Conservation (phyloP, 352 stramenopile species). For the Bremia lactucae region DNA sequence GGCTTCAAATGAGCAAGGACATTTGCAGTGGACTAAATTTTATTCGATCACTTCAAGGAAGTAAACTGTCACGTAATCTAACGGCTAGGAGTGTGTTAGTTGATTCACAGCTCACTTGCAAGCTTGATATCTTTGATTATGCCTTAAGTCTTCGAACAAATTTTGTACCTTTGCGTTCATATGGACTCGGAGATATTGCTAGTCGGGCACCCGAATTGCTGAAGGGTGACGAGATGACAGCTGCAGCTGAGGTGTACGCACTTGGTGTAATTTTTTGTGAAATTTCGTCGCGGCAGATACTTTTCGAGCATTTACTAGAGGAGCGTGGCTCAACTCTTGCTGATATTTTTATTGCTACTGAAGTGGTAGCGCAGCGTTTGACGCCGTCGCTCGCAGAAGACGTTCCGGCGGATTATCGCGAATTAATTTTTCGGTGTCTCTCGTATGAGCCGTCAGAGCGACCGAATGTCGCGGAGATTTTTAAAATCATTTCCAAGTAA, state of each 20-base stretch:
- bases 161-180: slow-evolving; percentile 28
- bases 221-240: slow-evolving; percentile 28
- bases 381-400: slow-evolving; percentile 32
- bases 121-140: slow-evolving; percentile 72
- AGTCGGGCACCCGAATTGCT: slow-evolving; percentile 51
- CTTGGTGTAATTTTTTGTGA: slow-evolving; percentile 69
- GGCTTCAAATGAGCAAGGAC: slow-evolving; percentile 39
- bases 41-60: slow-evolving; percentile 28
- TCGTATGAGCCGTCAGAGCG: slow-evolving; percentile 38
- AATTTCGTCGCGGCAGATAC: slow-evolving; percentile 32
- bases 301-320: slow-evolving; percentile 35
- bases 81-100: slow-evolving; percentile 52
- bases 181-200: slow-evolving; percentile 46
- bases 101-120: slow-evolving; percentile 46
- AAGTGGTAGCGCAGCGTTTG: slow-evolving; percentile 34
- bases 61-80: slow-evolving; percentile 35
- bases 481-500: slow-evolving; percentile 24
- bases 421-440: slow-evolving; percentile 32
- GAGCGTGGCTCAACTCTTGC: slow-evolving; percentile 42
- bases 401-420: slow-evolving; percentile 31
- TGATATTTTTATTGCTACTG: slow-evolving; percentile 51
- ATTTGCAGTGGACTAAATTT: slow-evolving; percentile 42
- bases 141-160: slow-evolving; percentile 36
- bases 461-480: slow-evolving; percentile 30
- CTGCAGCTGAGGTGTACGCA: slow-evolving; percentile 52